Conservation (phyloP, 2,329 filamentous ascomycete species). For the Ceratocystis diversiconidia region DNA sequence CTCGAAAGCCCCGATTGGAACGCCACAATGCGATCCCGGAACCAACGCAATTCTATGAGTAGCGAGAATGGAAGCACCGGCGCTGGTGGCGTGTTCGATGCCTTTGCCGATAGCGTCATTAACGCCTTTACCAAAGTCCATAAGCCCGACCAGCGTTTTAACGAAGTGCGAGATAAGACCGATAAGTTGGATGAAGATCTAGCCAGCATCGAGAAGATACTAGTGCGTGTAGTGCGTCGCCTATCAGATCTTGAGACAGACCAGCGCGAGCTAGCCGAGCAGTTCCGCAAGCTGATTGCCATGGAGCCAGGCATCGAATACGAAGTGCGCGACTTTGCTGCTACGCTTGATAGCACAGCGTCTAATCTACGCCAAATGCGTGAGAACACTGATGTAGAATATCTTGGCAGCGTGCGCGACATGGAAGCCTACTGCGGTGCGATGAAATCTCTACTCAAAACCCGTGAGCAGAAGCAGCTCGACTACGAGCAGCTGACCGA, state of each 20-base stretch:
- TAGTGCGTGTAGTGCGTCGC: conserved; percentile 73
- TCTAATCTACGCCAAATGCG: conserved; percentile 65
- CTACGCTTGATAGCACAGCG: conserved; percentile 71
- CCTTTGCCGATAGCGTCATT: conserved; percentile 88
- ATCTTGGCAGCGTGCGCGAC: conserved; percentile 79
- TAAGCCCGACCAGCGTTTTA: conserved; percentile 86
- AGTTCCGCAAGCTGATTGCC: conserved; percentile 84
- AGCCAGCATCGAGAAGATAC: conserved; percentile 86
- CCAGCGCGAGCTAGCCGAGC: conserved; percentile 76
- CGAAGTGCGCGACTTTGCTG: conserved; percentile 72
- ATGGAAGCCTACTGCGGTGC: conserved; percentile 91
- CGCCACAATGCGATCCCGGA: conserved; percentile 73
- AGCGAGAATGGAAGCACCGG: conserved; percentile 29
- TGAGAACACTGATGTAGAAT: conserved; percentile 89
- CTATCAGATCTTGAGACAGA: conserved; percentile 80
- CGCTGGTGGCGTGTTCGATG: conserved; percentile 67
- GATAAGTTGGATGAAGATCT: conserved; percentile 93
- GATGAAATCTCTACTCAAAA: conserved; percentile 76
- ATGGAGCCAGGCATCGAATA: conserved; percentile 78
- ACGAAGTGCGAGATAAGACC: conserved; percentile 82
- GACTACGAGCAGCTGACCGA: conserved; percentile 94
- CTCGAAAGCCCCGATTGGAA: conserved; percentile 95
- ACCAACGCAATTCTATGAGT: conserved; percentile 45
- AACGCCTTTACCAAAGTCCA: conserved; percentile 96
- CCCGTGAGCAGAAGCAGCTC: conserved; percentile 91